These are phyloP conservation scores for Phaffia rhodozyma DNA, from an alignment of 1,284 basidiomycete species.

Conservation along the genomic window DNA sequence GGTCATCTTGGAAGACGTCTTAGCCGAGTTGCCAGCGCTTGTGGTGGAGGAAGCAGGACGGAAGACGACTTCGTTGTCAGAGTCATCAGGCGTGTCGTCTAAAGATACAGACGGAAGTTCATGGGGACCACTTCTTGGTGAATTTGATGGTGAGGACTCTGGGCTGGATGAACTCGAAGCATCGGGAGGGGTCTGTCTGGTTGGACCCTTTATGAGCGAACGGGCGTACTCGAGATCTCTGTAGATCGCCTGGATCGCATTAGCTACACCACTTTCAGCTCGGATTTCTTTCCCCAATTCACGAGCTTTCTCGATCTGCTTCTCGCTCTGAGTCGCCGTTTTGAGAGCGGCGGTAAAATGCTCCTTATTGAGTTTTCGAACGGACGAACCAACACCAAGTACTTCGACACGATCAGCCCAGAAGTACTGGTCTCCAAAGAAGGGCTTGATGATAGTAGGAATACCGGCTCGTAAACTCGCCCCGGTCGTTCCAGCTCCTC, in stretches of 20 bases:
- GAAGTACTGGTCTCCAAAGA: conserved; percentile 89
- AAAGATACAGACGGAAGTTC: no score
- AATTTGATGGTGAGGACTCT: no score
- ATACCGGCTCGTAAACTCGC: conserved; percentile 61
- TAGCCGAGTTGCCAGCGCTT: no score
- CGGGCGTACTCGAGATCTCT: conserved; percentile 77
- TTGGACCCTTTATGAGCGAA: conserved; percentile 54
- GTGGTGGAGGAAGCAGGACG: no score
- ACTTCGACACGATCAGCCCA: conserved; percentile 92
- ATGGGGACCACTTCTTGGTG: no score
- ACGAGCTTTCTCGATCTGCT: conserved; percentile 74
- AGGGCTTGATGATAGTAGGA: conserved; percentile 91
- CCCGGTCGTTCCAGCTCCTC: conserved; percentile 85
- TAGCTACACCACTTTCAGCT: conserved; percentile 71
- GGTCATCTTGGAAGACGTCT: no score
- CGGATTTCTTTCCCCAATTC: conserved; percentile 72
- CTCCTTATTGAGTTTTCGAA: conserved; percentile 72
- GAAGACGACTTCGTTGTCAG: no score
- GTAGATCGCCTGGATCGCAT: conserved; percentile 81
- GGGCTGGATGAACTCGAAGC: no score
- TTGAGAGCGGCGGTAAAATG: conserved; percentile 62
- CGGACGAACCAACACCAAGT: conserved; percentile 72
- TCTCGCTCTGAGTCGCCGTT: conserved; percentile 70
- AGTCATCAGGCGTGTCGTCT: no score
- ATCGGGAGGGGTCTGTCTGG: background rate